Base-by-base conservation (phyloP, 768 basidiomycete genomes). In the Wakefieldia striispora region DNA sequence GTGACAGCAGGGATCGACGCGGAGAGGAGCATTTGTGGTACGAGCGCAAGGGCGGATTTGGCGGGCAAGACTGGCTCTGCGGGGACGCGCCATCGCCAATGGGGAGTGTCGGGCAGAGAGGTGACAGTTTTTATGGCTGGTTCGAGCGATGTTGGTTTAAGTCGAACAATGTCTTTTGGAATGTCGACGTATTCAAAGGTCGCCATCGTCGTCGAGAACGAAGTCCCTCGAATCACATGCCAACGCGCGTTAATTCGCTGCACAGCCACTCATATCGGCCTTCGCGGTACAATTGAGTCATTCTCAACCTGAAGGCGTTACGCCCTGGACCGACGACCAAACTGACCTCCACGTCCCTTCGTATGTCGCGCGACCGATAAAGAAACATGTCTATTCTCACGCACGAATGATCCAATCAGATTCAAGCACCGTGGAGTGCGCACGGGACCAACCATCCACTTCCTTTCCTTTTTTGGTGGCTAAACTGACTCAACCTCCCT, bases 41-140 rank as follows among this genome's bases (percentile, higher is more conserved):
- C 58, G 37, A 74, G 42, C 29, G 69, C 65, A 9, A 75, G 62
- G 0, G 72, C 65, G 2, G 63, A 57, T 33, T 62, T 70, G n/a
- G 62, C 50, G 0, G 69, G 64, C 1, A 64, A 69, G 10, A 40
- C 50, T 9, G 51, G 37, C 11, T 54, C 51, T 9, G 48, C 14
- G 21, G 38, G 4, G 1, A 35, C 19, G 16, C 38, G 36, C 35
- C 40, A 49, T 26, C 38, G 44, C 21, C 57, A 52, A 31, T 61
- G 65, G 35, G 53, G 19, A 16, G 14, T 3, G 41, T 54, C 42
- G 39, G 70, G 76, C 23, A 85, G 59, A 11, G 74, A 58, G 0
- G 80, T 77, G 14, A 61, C 21, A 10, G 77, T 68, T 55, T 67
- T 72, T 16, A 75, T 69, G 3, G 72, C 73, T 16, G 75, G 73